Conservation (phyloP, 345 rosid genomes). For the Salix viminalis region DNA sequence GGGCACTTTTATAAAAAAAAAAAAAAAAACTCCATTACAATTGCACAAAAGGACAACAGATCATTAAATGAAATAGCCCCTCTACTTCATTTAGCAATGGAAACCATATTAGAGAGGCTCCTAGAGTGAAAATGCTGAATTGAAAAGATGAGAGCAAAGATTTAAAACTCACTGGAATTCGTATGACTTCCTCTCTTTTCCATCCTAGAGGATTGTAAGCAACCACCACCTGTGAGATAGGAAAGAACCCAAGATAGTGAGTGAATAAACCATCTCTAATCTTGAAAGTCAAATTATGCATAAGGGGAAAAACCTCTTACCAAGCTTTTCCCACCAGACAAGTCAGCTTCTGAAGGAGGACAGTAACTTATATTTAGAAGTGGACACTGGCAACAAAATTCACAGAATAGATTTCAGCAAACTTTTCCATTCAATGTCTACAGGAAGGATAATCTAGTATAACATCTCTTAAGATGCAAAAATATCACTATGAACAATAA, state of each 20-base stretch:
- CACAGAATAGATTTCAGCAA: conserved; percentile 24
- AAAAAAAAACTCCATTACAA: background rate
- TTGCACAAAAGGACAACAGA: background rate
- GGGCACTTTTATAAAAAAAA: no score
- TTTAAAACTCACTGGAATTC: conserved; percentile 60
- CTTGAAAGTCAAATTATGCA: conserved; percentile 10
- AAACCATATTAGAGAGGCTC: background rate
- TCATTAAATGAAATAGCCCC: background rate
- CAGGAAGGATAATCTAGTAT: background rate
- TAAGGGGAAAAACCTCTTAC: conserved; percentile 32
- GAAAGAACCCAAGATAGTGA: conserved; percentile 10
- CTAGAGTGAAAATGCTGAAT: conserved; percentile 8
- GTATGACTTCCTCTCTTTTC: conserved; percentile 75
- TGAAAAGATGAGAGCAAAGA: conserved; percentile 9
- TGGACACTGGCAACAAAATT: conserved; percentile 64
- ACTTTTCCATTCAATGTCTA: background rate
- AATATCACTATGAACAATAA: background rate
- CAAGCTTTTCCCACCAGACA: conserved; percentile 62
- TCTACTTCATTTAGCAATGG: background rate
- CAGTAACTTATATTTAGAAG: conserved; percentile 90
- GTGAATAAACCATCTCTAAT: conserved; percentile 16
- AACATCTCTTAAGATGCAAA: background rate
- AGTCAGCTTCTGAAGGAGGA: conserved; percentile 73
- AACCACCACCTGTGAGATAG: conserved; percentile 54
- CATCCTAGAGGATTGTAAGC: conserved; percentile 86